Evolutionary conservation across 345 rosid species (phyloP).

Genomic region (Dipteronia sinensis): DNA sequence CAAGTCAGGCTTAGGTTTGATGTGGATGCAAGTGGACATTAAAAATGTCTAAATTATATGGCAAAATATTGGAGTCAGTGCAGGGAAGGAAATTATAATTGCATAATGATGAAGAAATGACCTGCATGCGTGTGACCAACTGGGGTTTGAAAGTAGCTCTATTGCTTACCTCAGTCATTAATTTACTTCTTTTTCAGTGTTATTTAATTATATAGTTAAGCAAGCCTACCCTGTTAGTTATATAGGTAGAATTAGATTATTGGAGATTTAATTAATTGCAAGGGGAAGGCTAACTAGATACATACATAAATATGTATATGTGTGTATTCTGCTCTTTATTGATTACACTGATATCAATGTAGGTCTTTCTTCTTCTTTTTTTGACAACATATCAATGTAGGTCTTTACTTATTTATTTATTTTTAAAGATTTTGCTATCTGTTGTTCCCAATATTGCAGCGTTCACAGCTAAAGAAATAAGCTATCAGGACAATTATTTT

Average conservation of each 20-base stretch:
- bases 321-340: background rate
- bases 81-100: background rate
- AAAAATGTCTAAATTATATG: background rate
- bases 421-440: too few species aligned
- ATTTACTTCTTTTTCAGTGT: background rate
- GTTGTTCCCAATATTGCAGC: too few species aligned
- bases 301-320: background rate
- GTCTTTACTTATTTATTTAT: background rate
- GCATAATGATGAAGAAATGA: background rate
- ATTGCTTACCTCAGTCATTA: background rate
- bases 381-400: background rate
- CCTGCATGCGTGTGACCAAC: background rate
- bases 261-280: background rate
- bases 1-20: slow-evolving; percentile 4
- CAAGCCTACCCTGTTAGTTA: background rate
- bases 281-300: background rate
- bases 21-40: background rate
- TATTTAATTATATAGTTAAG: background rate
- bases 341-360: background rate
- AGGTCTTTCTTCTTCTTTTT: background rate
- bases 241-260: background rate
- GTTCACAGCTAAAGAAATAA: too few species aligned
- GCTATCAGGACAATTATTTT: too few species aligned
- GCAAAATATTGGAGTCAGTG: slow-evolving; percentile 8
- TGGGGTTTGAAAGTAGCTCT: background rate